Percentiles rank a stretch among this genome's conserved stretches.
Evolutionary conservation across 177 flowering plant genomes (phyloP).

Genomic region (Telopea speciosissima): DNA sequence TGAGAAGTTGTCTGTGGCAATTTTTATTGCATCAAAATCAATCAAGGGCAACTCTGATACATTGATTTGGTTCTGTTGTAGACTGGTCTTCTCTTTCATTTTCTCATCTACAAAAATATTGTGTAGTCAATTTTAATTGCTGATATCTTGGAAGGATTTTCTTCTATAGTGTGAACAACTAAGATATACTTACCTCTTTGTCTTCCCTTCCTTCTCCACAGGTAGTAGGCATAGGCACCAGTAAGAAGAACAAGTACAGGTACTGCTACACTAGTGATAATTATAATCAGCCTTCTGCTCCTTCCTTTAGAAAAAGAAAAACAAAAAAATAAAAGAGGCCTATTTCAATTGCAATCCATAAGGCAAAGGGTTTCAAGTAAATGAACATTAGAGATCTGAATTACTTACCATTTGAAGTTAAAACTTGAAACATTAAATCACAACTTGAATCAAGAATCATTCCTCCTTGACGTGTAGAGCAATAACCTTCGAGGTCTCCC

Average conservation of each 20-base stretch:
- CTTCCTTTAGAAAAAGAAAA: background rate
- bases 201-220: background rate
- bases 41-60: conserved; percentile 15
- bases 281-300: background rate
- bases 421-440: conserved; percentile 15
- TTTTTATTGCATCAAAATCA: conserved; percentile 11
- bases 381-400: background rate
- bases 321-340: background rate
- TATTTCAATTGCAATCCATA: background rate
- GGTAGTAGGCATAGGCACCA: background rate
- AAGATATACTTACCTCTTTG: background rate
- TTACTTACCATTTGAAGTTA: background rate
- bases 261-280: background rate
- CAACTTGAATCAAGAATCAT: conserved; percentile 14
- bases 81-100: too few relatives aligned
- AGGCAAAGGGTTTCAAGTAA: too few relatives aligned
- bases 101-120: conserved; percentile 5
- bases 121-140: background rate
- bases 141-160: background rate
- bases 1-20: conserved; percentile 5
- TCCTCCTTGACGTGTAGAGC: conserved; percentile 11
- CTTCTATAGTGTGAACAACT: background rate
- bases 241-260: background rate
- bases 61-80: background rate
- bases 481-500: conserved; percentile 16